A percentile compares a stretch with the other conserved stretches of the same genome.
phyloP scores from a whole-genome alignment of 495 filamentous ascomycete species.

The Penicillium chermesinum region DNA sequence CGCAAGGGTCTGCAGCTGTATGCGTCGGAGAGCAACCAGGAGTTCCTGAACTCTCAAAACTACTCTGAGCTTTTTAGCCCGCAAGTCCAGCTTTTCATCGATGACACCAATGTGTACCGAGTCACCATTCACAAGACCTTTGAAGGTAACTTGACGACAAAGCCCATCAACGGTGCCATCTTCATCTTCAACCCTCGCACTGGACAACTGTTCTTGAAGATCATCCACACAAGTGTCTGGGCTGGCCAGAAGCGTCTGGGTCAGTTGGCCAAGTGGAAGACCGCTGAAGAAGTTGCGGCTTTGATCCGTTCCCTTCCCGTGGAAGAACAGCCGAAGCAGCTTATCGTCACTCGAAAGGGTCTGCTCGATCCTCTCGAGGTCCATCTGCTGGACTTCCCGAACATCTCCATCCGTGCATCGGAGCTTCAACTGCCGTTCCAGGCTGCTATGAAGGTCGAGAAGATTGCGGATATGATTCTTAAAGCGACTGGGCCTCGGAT shows the following conservation, averaged over 20 bases:
- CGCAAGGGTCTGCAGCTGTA: conserved; percentile 98
- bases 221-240: conserved; percentile 99
- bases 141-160: conserved; percentile 97
- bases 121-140: conserved; percentile 99
- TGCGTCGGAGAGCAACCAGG: conserved; percentile 97
- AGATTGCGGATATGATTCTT: conserved; percentile 97
- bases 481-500: conserved; percentile 97
- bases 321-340: conserved; percentile 98
- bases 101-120: conserved; percentile 99
- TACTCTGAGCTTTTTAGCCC: conserved; percentile 99
- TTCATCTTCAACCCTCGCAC: conserved; percentile 99
- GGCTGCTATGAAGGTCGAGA: conserved; percentile 99
- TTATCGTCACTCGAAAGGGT: conserved; percentile 98
- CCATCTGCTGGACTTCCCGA: conserved; percentile 96
- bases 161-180: conserved; percentile 99
- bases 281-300: conserved; percentile 98
- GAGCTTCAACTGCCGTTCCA: conserved; percentile 98
- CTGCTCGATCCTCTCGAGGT: conserved; percentile 96
- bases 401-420: conserved; percentile 97
- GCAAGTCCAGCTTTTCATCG: conserved; percentile 97
- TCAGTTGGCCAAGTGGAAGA: conserved; percentile 99
- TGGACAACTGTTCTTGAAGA: conserved; percentile 97
- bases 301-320: conserved; percentile 95
- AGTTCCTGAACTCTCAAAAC: conserved; percentile 99
- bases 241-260: conserved; percentile 98